These are phyloP conservation scores for Raphanus raphanistrum DNA, from an alignment of 345 rosid genomes.

Conservation along the genomic window DNA sequence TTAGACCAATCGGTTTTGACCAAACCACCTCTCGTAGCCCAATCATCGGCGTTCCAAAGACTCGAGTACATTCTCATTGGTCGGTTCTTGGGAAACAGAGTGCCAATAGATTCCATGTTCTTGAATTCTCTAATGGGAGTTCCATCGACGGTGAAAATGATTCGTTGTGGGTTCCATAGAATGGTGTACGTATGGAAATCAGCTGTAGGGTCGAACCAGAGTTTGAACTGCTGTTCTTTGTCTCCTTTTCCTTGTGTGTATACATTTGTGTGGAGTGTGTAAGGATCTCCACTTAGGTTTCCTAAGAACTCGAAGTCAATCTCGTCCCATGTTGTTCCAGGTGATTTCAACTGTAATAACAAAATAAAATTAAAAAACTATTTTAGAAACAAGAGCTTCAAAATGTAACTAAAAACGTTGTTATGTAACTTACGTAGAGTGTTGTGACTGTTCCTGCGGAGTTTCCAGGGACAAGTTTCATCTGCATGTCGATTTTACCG, in stretches of 20 bases:
- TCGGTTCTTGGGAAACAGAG: conserved; percentile 50
- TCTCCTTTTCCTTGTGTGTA: conserved; percentile 60
- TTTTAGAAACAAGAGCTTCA: background rate
- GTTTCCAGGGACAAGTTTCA: conserved; percentile 61
- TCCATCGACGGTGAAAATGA: conserved; percentile 57
- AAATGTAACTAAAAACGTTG: background rate
- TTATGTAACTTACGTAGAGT: conserved; percentile 44
- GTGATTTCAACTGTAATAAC: conserved; percentile 50
- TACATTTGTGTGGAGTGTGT: conserved; percentile 63
- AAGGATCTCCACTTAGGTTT: conserved; percentile 64
- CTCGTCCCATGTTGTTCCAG: conserved; percentile 69
- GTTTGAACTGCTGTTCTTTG: conserved; percentile 64
- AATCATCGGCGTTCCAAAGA: conserved; percentile 63
- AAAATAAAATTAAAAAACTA: background rate
- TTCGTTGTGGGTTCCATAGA: conserved; percentile 59
- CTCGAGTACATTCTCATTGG: conserved; percentile 65
- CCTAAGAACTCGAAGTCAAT: conserved; percentile 67
- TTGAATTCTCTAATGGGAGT: conserved; percentile 65
- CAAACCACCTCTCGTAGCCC: conserved; percentile 67
- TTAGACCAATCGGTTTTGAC: conserved; percentile 61
- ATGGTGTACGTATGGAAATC: conserved; percentile 63
- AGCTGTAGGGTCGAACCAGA: conserved; percentile 63
- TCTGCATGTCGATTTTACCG: conserved; percentile 55
- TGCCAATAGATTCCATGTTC: conserved; percentile 51
- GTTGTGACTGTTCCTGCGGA: conserved; percentile 65